Percentiles rank a stretch among this genome's conserved stretches.
These are phyloP conservation scores for slime mould (Dictyostelium discoideum) DNA, from an alignment of 78 protist species.

Conservation along the genomic window dicty_2.7 NC_007091.3:4254501-4255000, in stretches of 20 bases:
- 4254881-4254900: neutral
- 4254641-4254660: constrained; percentile 59
- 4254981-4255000: constrained; percentile 35
- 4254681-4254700: neutral
- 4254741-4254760: constrained; percentile 4
- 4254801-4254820: neutral
- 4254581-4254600: neutral
- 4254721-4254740: no score
- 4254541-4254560: neutral
- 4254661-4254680: constrained; percentile 21
- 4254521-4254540: neutral
- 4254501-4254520: neutral
- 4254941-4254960: neutral
- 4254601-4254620: constrained; percentile 27
- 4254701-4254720: neutral
- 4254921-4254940: neutral
- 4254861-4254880: neutral
- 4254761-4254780: neutral
- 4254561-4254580: neutral
- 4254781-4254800: neutral
- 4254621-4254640: constrained; percentile 75
- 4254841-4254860: neutral
- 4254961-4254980: constrained; percentile 23
- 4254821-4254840: neutral
- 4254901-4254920: neutral